Evolutionary conservation across 202 grass and related monocot species (phyloP).

Genomic region (Schoenoplectus tabernaemontani): DNA sequence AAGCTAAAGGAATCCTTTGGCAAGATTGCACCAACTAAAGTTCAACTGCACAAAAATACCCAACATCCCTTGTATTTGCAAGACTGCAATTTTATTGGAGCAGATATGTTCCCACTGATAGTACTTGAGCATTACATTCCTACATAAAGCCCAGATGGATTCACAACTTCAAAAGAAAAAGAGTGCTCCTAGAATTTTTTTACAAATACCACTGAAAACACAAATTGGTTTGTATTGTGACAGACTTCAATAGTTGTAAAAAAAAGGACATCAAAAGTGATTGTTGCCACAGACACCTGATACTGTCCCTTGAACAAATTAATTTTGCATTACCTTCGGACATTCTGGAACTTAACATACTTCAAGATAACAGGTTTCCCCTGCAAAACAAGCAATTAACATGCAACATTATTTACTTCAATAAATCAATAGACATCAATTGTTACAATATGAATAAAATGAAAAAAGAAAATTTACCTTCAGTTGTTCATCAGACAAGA

Average conservation of each 20-base stretch:
- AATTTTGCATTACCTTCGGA: slow-evolving; percentile 56
- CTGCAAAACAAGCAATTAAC: slow-evolving; percentile 33
- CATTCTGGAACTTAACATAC: slow-evolving; percentile 99
- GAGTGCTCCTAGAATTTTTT: not conserved
- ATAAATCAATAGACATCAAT: not conserved
- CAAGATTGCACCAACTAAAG: not conserved
- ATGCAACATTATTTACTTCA: not conserved
- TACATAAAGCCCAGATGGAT: not conserved
- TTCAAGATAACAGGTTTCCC: slow-evolving; percentile 53
- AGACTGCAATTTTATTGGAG: not conserved
- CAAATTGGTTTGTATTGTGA: not conserved
- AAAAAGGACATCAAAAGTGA: not conserved
- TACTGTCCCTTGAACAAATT: not conserved
- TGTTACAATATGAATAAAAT: not conserved
- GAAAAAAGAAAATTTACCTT: slow-evolving; percentile 39
- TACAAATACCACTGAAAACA: not conserved
- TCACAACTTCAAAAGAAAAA: not conserved
- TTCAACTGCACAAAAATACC: not conserved
- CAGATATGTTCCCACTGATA: not conserved
- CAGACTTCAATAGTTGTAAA: not conserved
- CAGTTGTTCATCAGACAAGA: slow-evolving; percentile 56
- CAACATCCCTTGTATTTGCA: not conserved
- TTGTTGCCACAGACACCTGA: not conserved
- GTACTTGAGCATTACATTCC: not conserved
- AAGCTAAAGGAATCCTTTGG: not conserved